Base-by-base conservation (phyloP, 306 rosid genomes). In the Pyrus betulifolia region DNA sequence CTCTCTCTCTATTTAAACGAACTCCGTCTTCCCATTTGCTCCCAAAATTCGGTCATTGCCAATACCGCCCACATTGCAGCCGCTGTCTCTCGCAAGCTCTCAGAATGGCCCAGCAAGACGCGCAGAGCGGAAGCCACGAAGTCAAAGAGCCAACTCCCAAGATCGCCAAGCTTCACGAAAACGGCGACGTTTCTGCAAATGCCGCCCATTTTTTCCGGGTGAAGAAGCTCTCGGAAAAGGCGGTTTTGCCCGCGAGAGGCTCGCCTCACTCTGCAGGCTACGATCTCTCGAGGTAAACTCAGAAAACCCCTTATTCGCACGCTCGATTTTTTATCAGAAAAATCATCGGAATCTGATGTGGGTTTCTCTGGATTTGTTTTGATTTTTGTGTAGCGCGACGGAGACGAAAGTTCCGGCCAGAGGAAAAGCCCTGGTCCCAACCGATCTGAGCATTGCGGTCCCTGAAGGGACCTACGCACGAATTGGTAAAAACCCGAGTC, bases 211-310 rank as follows among this genome's bases (percentile, higher is more conserved):
- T 74, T 42, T 87, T 90, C 69, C 70, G 70, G 25, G 97, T 93
- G 7, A 89, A 93, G 81, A 93, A 87, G 82, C 96, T 93, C 51
- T 87, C 98, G 0, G 92, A 87, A 8, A 91, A 87, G 15, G 96
- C 98, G 2, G 77, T 89, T 25, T 33, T 89, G 69, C 98, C 98
- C 22, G 68, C 96, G 8, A 71, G 98, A 46, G 98, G 81, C 55
- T 91, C 98, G 7, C 76, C 89, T 75, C 87, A 88, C 85, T 89
- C 97, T 22, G 98, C 98, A 40, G 96, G 96, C 55, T 91, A 91
- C 78, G 98, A 93, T 76, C 97, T 93, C 62, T 88, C 93, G 0
- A 93, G 96, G 93, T 84, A 28, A 22, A 3, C 17, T 11, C 40
- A 8, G 31, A 49, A 30, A 1, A 1, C 18, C 28, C 15, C 51